Percentiles rank a stretch among this genome's conserved stretches.
phyloP scores from a whole-genome alignment of 176 grass and related monocot genomes.

The Neostapfia colusana region DNA sequence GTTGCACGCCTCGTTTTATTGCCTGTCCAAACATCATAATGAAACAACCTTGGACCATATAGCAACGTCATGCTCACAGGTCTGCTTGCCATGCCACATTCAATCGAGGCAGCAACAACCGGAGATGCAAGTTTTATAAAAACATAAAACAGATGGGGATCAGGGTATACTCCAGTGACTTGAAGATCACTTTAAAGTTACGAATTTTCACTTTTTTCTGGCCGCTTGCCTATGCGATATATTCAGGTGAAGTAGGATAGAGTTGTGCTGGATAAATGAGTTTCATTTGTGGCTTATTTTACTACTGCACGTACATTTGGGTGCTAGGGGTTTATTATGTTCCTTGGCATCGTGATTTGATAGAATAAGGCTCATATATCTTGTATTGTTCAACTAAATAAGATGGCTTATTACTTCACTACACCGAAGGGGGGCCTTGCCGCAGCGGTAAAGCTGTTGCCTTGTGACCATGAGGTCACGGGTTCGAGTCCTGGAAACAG shows the following conservation, averaged over 20 bases:
- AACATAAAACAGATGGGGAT: background rate
- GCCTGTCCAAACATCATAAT: slow-evolving; percentile 4
- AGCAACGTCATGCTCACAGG: background rate
- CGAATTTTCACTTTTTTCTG: background rate
- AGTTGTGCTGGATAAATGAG: background rate
- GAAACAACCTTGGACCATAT: slow-evolving; percentile 4
- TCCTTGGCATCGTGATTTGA: background rate
- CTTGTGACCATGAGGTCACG: too few relatives aligned
- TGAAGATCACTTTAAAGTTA: background rate
- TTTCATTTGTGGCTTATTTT: background rate
- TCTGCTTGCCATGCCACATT: background rate
- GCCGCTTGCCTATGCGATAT: background rate
- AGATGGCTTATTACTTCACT: too few relatives aligned
- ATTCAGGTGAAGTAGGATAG: background rate
- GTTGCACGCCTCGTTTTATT: background rate
- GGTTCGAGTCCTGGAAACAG: too few relatives aligned
- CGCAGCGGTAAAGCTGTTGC: too few relatives aligned
- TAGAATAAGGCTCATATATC: too few relatives aligned
- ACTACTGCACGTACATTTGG: too few relatives aligned
- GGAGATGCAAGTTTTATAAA: background rate
- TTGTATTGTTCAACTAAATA: too few relatives aligned
- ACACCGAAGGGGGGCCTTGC: too few relatives aligned
- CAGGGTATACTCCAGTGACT: background rate
- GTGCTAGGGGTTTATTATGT: background rate
- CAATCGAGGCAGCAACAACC: background rate